Conservation (phyloP, 2,329 filamentous ascomycete species). For the Pseudocercospora crystallina region DNA sequence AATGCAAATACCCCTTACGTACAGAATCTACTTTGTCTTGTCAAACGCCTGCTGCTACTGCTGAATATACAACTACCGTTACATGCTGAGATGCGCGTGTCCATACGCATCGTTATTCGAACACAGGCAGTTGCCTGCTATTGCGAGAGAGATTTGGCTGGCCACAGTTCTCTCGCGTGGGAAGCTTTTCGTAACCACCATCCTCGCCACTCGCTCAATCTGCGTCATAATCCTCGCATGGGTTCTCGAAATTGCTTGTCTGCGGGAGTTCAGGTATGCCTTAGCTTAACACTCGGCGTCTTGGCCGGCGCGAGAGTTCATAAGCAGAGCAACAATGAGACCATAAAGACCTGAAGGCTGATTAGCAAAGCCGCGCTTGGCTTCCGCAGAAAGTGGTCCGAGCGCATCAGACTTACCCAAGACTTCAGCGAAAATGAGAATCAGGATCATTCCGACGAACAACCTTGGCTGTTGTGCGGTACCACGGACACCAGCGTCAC, state of each 20-base stretch:
- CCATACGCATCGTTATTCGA: conserved; percentile 16
- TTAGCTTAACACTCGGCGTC: conserved; percentile 62
- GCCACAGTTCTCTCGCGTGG: not conserved
- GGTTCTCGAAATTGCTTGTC: conserved; percentile 32
- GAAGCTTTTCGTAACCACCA: too few relatives aligned
- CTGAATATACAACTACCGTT: conserved; percentile 27
- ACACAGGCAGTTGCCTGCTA: not conserved
- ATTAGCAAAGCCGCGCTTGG: conserved; percentile 9
- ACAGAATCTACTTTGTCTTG: conserved; percentile 20
- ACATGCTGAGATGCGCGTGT: conserved; percentile 20
- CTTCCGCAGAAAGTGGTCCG: too few relatives aligned
- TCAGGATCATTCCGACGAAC: conserved; percentile 97
- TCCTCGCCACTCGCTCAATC: not conserved
- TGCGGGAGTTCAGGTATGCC: conserved; percentile 49
- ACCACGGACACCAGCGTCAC: conserved; percentile 85
- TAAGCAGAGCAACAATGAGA: conserved; percentile 95
- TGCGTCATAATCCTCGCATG: conserved; percentile 13
- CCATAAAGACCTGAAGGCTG: conserved; percentile 81
- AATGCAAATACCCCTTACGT: conserved; percentile 13
- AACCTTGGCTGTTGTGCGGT: conserved; percentile 80
- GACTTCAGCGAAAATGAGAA: conserved; percentile 99
- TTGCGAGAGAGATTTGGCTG: not conserved
- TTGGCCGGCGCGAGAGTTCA: conserved; percentile 82
- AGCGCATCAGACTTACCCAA: conserved; percentile 64
- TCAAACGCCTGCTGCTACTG: conserved; percentile 20